A percentile compares a stretch with the other conserved stretches of the same genome.
Conservation (phyloP, 2,329 filamentous ascomycete genomes). For the Emmonsiellopsis sp. region DNA sequence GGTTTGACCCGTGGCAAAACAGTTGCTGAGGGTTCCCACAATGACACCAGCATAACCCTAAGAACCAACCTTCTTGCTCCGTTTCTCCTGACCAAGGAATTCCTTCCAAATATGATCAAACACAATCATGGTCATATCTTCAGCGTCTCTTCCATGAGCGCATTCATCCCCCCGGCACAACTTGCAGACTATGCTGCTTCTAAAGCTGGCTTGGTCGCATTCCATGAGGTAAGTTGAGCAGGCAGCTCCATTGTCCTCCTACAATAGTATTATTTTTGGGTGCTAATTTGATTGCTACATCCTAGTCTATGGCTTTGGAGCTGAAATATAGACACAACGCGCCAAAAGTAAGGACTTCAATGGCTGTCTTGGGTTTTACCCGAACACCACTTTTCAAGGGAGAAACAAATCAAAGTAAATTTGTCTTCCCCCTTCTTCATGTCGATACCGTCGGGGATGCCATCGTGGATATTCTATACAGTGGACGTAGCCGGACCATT, state of each 20-base stretch:
- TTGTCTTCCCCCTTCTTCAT: not conserved
- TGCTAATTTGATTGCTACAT: not conserved
- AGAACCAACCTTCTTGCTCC: slow-evolving; percentile 45
- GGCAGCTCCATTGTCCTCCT: too few relatives aligned
- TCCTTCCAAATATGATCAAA: slow-evolving; percentile 43
- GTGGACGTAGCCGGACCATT: not conserved
- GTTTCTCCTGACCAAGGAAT: slow-evolving; percentile 42
- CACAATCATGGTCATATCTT: slow-evolving; percentile 49
- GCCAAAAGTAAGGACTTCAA: not conserved
- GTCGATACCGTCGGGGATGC: not conserved
- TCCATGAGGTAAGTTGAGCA: slow-evolving; percentile 36
- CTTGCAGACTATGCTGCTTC: slow-evolving; percentile 46
- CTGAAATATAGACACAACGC: not conserved
- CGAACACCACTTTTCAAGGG: not conserved
- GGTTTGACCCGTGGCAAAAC: slow-evolving; percentile 9
- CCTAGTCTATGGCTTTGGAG: not conserved
- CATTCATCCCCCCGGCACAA: slow-evolving; percentile 38
- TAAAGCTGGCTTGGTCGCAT: slow-evolving; percentile 44
- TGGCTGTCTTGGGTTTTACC: not conserved
- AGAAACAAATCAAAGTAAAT: not conserved
- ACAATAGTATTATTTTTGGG: too few relatives aligned
- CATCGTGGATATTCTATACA: not conserved
- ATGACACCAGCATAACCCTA: slow-evolving; percentile 33
- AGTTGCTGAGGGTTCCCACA: not conserved
- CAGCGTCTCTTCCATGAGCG: slow-evolving; percentile 46